phyloP scores from a whole-genome alignment of 441 rosid genomes.

The Syzygium syzygioides region DNA sequence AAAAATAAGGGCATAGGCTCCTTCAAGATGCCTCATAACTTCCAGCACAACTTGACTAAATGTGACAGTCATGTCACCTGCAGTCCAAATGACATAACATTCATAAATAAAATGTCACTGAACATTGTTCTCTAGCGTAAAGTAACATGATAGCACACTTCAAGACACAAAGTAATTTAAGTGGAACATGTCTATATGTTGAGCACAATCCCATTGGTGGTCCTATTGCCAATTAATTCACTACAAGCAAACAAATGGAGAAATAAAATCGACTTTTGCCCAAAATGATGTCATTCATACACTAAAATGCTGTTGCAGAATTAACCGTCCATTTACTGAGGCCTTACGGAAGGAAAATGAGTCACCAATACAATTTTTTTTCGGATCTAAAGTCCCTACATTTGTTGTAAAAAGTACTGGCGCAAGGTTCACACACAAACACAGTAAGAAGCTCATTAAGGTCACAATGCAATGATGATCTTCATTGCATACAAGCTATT shows the following conservation, averaged over 20 bases:
- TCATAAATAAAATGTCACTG: background rate
- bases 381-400: no score
- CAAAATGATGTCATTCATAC: background rate
- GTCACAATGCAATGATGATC: background rate
- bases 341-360: background rate
- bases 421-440: no score
- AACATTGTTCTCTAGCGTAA: background rate
- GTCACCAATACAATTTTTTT: no score
- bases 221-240: background rate
- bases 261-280: background rate
- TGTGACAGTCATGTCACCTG: conserved; percentile 65
- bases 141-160: background rate
- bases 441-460: no score
- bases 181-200: background rate
- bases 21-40: conserved; percentile 97
- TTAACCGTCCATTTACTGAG: background rate
- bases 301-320: background rate
- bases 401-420: no score
- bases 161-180: background rate
- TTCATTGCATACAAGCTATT: background rate
- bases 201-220: background rate
- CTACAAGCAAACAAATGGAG: background rate
- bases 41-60: conserved; percentile 94
- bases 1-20: conserved; percentile 97
- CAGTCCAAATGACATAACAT: conserved; percentile 11